A percentile compares a stretch with the other conserved stretches of the same genome.
phyloP scores from a whole-genome alignment of 1,139 yeast genomes.

The Hemisphaericaspora xylofermentans region DNA sequence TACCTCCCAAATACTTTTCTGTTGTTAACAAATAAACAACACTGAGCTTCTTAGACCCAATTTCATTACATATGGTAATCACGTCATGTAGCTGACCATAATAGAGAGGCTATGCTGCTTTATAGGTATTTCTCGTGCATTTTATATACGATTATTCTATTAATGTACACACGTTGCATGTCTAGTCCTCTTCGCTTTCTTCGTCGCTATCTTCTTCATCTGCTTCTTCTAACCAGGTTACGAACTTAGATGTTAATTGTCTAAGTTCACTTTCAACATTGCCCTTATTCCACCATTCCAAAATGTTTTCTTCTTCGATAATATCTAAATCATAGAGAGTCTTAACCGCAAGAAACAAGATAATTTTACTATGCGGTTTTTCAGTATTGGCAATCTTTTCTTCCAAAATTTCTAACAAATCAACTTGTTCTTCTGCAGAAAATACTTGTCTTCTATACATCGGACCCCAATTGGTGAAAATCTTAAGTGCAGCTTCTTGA shows the following conservation, averaged over 20 bases:
- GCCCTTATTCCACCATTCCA: conserved; percentile 74
- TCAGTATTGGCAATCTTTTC: conserved; percentile 37
- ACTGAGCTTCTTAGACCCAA: too few species aligned
- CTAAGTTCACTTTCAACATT: conserved; percentile 50
- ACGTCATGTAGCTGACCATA: too few species aligned
- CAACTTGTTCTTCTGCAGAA: conserved; percentile 73
- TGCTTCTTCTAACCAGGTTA: conserved; percentile 85
- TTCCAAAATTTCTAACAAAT: conserved; percentile 63
- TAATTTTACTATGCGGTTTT: conserved; percentile 40
- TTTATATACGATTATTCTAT: conserved; percentile 1
- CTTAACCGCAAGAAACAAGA: conserved; percentile 64
- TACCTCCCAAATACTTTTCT: too few species aligned
- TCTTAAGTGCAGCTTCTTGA: conserved; percentile 72
- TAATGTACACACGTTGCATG: background rate
- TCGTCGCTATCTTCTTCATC: conserved; percentile 73
- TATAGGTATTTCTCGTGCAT: background rate
- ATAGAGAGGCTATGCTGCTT: too few species aligned
- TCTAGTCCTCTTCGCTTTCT: conserved; percentile 25
- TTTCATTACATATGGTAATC: too few species aligned
- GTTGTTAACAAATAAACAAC: too few species aligned
- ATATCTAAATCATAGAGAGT: conserved; percentile 78
- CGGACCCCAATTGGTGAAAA: conserved; percentile 79
- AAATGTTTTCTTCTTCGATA: conserved; percentile 75
- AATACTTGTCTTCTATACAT: conserved; percentile 80
- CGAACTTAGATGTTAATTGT: conserved; percentile 64